Evolutionary conservation across 176 grass and related monocot species (phyloP).

Genomic region (Oryza meridionalis): DNA sequence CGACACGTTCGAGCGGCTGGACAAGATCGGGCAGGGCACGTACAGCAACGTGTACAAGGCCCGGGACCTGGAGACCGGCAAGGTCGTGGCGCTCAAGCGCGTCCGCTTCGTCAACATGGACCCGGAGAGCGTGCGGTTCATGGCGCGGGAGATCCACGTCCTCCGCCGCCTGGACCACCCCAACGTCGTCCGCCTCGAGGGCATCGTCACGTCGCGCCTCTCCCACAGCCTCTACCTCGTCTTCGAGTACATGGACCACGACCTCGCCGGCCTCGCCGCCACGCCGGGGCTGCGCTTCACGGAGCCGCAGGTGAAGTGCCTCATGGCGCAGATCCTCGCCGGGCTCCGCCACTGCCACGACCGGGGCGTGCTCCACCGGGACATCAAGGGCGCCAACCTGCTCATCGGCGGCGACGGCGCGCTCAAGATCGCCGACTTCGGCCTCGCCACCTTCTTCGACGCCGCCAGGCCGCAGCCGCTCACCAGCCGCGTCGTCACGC

Average conservation of each 20-base stretch:
- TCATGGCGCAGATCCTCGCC: conserved; percentile 58
- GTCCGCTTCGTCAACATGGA: conserved; percentile 82
- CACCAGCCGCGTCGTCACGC: conserved; percentile 75
- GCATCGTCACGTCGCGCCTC: conserved; percentile 71
- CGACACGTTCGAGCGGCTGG: conserved; percentile 65
- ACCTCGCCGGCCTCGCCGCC: conserved; percentile 72
- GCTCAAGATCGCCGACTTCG: conserved; percentile 68
- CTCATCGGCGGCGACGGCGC: conserved; percentile 57
- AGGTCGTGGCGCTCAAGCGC: conserved; percentile 75
- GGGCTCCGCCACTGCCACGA: conserved; percentile 67
- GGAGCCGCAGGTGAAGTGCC: conserved; percentile 68
- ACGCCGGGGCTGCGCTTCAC: conserved; percentile 57
- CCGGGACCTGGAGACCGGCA: conserved; percentile 61
- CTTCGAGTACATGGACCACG: conserved; percentile 99
- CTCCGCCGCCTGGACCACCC: conserved; percentile 65
- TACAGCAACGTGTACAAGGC: conserved; percentile 84
- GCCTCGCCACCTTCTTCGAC: conserved; percentile 64
- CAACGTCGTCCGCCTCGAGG: conserved; percentile 69
- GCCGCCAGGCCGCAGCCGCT: conserved; percentile 42
- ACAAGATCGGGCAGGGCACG: conserved; percentile 86
- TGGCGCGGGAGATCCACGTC: conserved; percentile 77
- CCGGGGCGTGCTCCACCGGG: conserved; percentile 56
- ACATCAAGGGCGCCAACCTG: conserved; percentile 78
- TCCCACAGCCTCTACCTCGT: conserved; percentile 82
- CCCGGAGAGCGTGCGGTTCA: conserved; percentile 79